phyloP scores from a whole-genome alignment of 441 rosid species.

The Arabidopsis lyrata region DNA sequence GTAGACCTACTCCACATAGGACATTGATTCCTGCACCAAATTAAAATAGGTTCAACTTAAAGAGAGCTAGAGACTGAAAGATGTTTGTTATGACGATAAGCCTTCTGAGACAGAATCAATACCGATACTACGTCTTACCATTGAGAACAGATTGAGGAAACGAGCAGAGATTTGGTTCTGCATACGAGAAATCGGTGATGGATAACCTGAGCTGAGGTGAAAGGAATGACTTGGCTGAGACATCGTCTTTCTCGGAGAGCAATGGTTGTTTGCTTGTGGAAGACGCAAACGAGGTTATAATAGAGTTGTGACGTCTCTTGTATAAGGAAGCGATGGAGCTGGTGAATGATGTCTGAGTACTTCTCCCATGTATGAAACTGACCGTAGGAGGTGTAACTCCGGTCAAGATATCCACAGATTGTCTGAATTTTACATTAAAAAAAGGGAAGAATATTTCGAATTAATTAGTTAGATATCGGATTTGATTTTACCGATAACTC shows the following conservation, averaged over 20 bases:
- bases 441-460: too few species aligned
- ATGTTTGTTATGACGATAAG: not conserved
- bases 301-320: conserved; percentile 47
- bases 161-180: conserved; percentile 49
- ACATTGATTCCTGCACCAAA: conserved; percentile 66
- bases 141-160: conserved; percentile 73
- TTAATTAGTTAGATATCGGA: not conserved
- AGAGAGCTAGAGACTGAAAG: conserved; percentile 14
- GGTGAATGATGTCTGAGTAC: conserved; percentile 42
- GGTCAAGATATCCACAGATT: conserved; percentile 69
- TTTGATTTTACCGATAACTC: conserved; percentile 60
- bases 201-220: conserved; percentile 47
- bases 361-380: conserved; percentile 47
- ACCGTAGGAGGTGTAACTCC: conserved; percentile 54
- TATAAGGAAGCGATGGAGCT: conserved; percentile 46
- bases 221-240: conserved; percentile 41
- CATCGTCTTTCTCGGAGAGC: conserved; percentile 49
- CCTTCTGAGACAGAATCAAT: conserved; percentile 6
- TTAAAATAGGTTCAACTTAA: conserved; percentile 5
- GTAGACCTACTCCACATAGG: conserved; percentile 78
- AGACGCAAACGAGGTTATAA: conserved; percentile 47
- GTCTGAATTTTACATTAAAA: conserved; percentile 47
- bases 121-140: conserved; percentile 49
- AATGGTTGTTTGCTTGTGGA: conserved; percentile 49
- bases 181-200: conserved; percentile 33